These are phyloP conservation scores for Boeremia lycopersici DNA, from an alignment of 2,329 filamentous ascomycete genomes.

Conservation along the genomic window DNA sequence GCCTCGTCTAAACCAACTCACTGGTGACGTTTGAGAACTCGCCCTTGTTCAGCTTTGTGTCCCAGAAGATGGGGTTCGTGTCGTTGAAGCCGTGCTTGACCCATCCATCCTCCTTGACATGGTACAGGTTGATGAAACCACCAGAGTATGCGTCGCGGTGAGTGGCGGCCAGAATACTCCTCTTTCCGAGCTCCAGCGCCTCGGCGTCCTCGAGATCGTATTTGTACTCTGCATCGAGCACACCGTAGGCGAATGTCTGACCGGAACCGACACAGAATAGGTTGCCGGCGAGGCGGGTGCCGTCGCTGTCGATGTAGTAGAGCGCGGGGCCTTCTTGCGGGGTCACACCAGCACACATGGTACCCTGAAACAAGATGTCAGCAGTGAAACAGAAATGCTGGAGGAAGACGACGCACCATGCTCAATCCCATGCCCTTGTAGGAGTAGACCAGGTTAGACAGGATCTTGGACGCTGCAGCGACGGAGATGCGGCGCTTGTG, in stretches of 20 bases:
- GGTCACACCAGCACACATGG: slow-evolving; percentile 98
- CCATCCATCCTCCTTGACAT: slow-evolving; percentile 99
- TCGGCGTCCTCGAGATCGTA: slow-evolving; percentile 89
- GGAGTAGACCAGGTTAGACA: slow-evolving; percentile 95
- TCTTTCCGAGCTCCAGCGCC: slow-evolving; percentile 85
- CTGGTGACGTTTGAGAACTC: slow-evolving; percentile 97
- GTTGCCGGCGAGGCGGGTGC: slow-evolving; percentile 89
- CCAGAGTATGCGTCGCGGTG: slow-evolving; percentile 98
- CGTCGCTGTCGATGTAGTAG: slow-evolving; percentile 99
- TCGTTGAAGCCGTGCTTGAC: slow-evolving; percentile 98
- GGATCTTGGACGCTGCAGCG: slow-evolving; percentile 95
- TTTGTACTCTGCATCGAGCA: slow-evolving; percentile 91
- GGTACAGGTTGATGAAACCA: slow-evolving; percentile 98
- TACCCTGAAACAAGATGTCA: slow-evolving; percentile 61
- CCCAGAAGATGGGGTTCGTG: slow-evolving; percentile 99
- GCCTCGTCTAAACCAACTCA: slow-evolving; percentile 61
- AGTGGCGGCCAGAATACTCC: slow-evolving; percentile 94
- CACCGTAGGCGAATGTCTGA: slow-evolving; percentile 98
- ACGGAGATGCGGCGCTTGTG: slow-evolving; percentile 99
- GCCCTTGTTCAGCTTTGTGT: slow-evolving; percentile 97
- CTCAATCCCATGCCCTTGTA: slow-evolving; percentile 99
- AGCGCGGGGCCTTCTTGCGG: slow-evolving; percentile 94
- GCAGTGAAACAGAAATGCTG: background rate
- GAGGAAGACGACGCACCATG: slow-evolving; percentile 62
- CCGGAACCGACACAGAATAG: slow-evolving; percentile 98